phyloP scores from a whole-genome alignment of 768 basidiomycete genomes.

The Phaeotremella fagi region DNA sequence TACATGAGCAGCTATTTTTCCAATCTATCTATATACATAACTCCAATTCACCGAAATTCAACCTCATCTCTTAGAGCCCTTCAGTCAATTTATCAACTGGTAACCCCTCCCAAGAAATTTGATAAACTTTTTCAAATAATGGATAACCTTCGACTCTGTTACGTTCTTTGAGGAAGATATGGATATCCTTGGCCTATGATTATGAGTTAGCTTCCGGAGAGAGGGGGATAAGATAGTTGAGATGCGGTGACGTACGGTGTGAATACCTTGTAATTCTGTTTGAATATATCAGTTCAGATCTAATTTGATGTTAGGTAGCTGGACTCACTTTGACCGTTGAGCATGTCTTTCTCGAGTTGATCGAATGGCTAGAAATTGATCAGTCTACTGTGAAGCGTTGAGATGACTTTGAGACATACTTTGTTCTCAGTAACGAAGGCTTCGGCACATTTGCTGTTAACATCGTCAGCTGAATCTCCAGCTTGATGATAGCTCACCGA shows the following conservation, averaged over 20 bases:
- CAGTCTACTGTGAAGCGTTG: neutral
- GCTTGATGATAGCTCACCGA: neutral
- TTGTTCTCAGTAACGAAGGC: conserved; percentile 52
- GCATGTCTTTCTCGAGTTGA: conserved; percentile 51
- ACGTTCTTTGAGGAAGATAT: conserved; percentile 50
- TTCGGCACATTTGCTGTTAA: conserved; percentile 34
- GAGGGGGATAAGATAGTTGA: conserved; percentile 10
- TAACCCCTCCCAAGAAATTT: conserved; percentile 44
- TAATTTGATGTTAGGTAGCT: neutral
- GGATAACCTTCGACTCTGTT: conserved; percentile 50
- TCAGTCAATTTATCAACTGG: conserved; percentile 42
- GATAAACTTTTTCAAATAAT: conserved; percentile 49
- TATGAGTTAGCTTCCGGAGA: conserved; percentile 10
- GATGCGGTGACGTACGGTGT: conserved; percentile 31
- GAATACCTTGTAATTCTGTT: conserved; percentile 51
- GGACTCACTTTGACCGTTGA: conserved; percentile 51
- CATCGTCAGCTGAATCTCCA: neutral
- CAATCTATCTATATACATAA: too few species aligned
- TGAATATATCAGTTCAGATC: conserved; percentile 14
- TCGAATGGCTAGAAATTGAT: conserved; percentile 48
- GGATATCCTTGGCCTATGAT: conserved; percentile 49
- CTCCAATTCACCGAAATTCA: too few species aligned
- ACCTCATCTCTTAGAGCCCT: conserved; percentile 14
- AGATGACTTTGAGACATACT: conserved; percentile 32
- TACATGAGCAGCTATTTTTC: too few species aligned